Evolutionary conservation across 2,329 filamentous ascomycete genomes (phyloP).

Genomic region (Beauveria pseudobassiana): DNA sequence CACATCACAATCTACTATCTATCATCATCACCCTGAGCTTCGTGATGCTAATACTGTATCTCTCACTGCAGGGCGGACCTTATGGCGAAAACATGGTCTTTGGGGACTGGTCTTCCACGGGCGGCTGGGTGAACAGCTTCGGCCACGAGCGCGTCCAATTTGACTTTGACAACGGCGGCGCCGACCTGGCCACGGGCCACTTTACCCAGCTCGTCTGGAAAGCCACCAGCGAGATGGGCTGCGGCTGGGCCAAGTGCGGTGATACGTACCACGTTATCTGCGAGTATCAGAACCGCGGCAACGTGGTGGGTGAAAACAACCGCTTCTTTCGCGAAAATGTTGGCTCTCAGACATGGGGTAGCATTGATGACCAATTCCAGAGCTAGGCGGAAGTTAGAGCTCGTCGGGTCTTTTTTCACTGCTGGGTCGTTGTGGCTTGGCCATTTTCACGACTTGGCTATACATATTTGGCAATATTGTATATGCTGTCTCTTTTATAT

Average conservation of each 20-base stretch:
- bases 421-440: background rate
- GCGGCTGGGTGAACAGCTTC: constrained; percentile 12
- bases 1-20: too few species aligned
- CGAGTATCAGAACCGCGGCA: constrained; percentile 12
- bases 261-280: constrained; percentile 13
- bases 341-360: constrained; percentile 4
- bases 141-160: constrained; percentile 13
- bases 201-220: constrained; percentile 27
- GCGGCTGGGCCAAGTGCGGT: constrained; percentile 14
- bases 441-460: background rate
- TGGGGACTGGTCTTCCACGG: background rate
- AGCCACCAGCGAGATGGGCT: constrained; percentile 20
- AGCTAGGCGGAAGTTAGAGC: background rate
- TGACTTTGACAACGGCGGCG: constrained; percentile 10
- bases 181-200: constrained; percentile 15
- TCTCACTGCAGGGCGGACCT: background rate
- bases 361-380: background rate
- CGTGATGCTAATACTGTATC: background rate
- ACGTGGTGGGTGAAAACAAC: constrained; percentile 7
- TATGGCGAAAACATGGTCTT: background rate
- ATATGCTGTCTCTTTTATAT: background rate
- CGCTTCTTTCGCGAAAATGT: constrained; percentile 11
- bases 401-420: background rate
- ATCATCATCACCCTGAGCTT: too few species aligned
- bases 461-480: background rate